Conservation (phyloP, 208 protist species). For the Acanthamoeba polyphaga region DNA sequence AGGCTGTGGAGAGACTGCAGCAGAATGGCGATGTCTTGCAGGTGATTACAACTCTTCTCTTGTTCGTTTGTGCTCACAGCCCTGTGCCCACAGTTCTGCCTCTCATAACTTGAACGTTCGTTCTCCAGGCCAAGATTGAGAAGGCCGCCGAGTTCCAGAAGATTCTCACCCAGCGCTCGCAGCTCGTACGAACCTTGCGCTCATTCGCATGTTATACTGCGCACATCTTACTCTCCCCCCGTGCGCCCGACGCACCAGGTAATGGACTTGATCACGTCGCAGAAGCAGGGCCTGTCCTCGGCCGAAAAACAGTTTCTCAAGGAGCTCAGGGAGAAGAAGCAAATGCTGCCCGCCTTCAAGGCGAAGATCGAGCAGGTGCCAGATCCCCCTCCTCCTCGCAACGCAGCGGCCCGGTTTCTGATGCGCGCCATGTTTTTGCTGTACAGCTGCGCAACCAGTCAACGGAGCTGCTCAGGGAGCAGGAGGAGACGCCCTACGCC, state of each 20-base stretch:
- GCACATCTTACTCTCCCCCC: background rate
- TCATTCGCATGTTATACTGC: background rate
- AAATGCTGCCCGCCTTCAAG: slow-evolving; percentile 4
- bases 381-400: too few species aligned
- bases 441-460: slow-evolving; percentile 37
- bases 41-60: background rate
- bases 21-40: background rate
- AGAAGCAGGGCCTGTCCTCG: slow-evolving; percentile 32
- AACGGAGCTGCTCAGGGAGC: background rate
- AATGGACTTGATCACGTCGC: slow-evolving; percentile 37
- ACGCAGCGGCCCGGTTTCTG: background rate
- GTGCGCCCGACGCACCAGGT: background rate
- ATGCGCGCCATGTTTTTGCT: background rate
- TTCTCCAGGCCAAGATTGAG: slow-evolving; percentile 31
- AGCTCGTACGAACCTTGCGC: background rate
- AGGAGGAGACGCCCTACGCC: slow-evolving; percentile 22
- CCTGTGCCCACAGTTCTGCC: too few species aligned
- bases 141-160: background rate
- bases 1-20: background rate
- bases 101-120: background rate
- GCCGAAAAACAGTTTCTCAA: slow-evolving; percentile 68
- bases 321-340: slow-evolving; percentile 55
- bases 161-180: slow-evolving; percentile 15
- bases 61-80: background rate
- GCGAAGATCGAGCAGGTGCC: slow-evolving; percentile 59